phyloP scores from a whole-genome alignment of 305 asterid species.

The Euphrasia arctica region DNA sequence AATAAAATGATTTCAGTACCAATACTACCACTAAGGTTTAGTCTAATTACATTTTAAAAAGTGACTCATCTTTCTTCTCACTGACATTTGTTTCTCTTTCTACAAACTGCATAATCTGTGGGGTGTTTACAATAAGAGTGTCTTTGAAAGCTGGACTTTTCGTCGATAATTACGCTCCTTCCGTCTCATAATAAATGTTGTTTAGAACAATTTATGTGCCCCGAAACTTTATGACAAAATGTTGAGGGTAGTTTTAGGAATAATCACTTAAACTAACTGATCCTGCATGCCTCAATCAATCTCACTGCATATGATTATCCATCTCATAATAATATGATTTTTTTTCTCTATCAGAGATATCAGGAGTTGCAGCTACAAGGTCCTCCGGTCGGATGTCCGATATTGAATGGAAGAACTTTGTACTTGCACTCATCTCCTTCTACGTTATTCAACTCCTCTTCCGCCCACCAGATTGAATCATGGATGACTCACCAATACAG shows the following conservation, averaged over 20 bases:
- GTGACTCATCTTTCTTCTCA: too few relatives aligned
- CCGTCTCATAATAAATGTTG: too few relatives aligned
- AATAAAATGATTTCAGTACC: background rate
- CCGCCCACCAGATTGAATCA: background rate
- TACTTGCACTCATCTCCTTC: conserved; percentile 24
- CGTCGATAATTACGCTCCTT: too few relatives aligned
- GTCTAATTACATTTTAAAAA: background rate
- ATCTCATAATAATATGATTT: background rate
- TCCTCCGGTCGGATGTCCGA: conserved; percentile 16
- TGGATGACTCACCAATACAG: too few relatives aligned
- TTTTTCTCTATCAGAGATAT: conserved; percentile 21
- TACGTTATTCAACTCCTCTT: background rate
- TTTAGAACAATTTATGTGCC: too few relatives aligned
- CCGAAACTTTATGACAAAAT: too few relatives aligned
- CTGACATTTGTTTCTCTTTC: too few relatives aligned
- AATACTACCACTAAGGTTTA: background rate
- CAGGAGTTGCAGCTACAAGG: conserved; percentile 20
- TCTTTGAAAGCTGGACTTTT: too few relatives aligned
- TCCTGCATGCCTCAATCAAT: background rate
- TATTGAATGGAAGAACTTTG: conserved; percentile 10
- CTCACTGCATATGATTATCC: conserved; percentile 10
- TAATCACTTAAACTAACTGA: too few relatives aligned
- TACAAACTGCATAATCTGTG: too few relatives aligned
- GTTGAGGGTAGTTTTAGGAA: too few relatives aligned
- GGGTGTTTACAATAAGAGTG: too few relatives aligned